Evolutionary conservation across 176 grass and related monocot species (phyloP).

Genomic region (Oryza brachyantha): DNA sequence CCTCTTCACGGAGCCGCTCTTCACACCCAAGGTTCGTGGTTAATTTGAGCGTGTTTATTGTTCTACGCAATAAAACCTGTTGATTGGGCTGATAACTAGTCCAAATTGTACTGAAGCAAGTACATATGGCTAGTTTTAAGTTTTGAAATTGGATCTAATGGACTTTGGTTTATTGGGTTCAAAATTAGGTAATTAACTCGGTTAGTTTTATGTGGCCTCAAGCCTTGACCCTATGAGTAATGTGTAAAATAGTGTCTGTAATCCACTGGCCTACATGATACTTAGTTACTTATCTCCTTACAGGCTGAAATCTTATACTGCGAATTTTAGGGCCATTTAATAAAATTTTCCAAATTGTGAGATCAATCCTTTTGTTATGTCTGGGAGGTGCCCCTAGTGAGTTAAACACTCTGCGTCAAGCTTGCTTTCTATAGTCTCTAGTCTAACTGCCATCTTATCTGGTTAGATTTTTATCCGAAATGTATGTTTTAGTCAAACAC

Average conservation of each 20-base stretch:
- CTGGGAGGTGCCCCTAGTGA: background rate
- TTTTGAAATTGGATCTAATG: background rate
- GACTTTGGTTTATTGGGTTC: background rate
- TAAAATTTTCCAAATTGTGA: background rate
- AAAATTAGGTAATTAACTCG: background rate
- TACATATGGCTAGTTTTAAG: background rate
- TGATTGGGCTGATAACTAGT: background rate
- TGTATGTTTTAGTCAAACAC: background rate
- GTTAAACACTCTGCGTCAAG: background rate
- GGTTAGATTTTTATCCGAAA: background rate
- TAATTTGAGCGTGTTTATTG: background rate
- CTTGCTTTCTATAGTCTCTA: background rate
- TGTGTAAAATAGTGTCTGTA: background rate
- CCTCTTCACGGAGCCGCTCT: constrained; percentile 86
- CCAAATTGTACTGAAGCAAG: background rate
- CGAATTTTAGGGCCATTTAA: background rate
- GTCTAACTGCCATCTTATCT: background rate
- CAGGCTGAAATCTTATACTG: background rate
- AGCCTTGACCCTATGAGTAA: background rate
- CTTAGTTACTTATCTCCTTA: background rate
- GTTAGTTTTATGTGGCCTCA: background rate
- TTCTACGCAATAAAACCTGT: background rate
- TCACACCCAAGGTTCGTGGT: constrained; percentile 77
- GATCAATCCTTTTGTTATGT: background rate
- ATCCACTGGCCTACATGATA: background rate